Evolutionary conservation across 805 yeast species (phyloP), one percentile per base, ranked within the genome.

Genomic region (Saccharomycopsis microspora): DNA sequence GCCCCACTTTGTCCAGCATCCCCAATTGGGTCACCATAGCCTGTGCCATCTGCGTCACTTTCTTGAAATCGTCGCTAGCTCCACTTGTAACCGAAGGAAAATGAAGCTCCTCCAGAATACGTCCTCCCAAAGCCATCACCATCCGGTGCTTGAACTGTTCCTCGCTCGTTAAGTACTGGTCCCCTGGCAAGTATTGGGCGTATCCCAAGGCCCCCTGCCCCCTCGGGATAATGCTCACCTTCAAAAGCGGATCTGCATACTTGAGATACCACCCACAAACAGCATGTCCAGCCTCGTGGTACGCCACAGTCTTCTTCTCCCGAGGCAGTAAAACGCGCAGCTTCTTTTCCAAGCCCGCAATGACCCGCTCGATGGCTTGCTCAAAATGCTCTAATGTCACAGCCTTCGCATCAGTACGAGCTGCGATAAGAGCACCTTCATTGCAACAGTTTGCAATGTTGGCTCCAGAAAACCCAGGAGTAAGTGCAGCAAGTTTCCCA

Each of bases 261-360:
- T 85, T 77, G 59, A 93, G 73, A 60, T 71, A 88, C 99, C 98
- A 93, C 8, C 98, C 98, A 64, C 97, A 89, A 52, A 93, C 78
- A 7, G 99, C 98, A 66, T 94, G 98, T 3, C 98, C 99, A 3
- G 99, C 98, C 65, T 93, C 99, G 62, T 94, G 98, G 59, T 84
- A 93, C 0, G 98, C 98, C 49, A 94, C 96, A 31, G 87, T 79
- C 53, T 72, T 78, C 66, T 88, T 86, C 61, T 94, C 97, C 51
- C 83, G 89, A 1, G 87, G 82, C 3, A 87, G 78, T 52, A 94
- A 70, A 9, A 93, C 75, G 59, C 83, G 82, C 10, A 89, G 76
- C 65, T 87, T 90, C 71, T 85, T 85, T 64, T 90, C 97, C 53
- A 93, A 70, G 37, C 99, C 99, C 33, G 94, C 97, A 65, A 89